Evolutionary conservation across 2,329 filamentous ascomycete genomes (phyloP), one percentile per base, ranked within the genome.

Genomic region (Epichloe gansuensis): DNA sequence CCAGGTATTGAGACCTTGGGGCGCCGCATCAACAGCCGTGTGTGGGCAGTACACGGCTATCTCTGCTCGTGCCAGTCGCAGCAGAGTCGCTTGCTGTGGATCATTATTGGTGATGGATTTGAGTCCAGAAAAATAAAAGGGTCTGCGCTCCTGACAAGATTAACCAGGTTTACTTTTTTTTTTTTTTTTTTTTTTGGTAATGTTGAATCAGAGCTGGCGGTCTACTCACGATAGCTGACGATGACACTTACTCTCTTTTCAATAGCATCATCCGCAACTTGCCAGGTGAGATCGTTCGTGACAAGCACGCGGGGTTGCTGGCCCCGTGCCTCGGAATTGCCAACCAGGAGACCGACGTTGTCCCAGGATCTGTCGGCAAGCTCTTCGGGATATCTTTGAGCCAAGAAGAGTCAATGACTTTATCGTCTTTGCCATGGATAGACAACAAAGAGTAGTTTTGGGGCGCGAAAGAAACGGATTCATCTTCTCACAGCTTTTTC

Each of bases 11-110:
- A 98, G 80, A 4, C 93, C 93, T 17, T 83, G 81, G 1, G 83
- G 81, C 0, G 88, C 88, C 41, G 89, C 89, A 68, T 98, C 93
- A 44, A 97, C 82, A 13, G 93, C 91, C 0, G 93, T 98, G 70
- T 98, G 93, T 0, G 93, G 93, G 58, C 86, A 90, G 74, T 97
- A 98, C 53, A 98, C 90, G 58, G 90, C 94, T 62, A 98, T 89
- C 38, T 91, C 91, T 66, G 87, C 82, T 57, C 88, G 86, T 46
- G 85, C 86, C 12, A 98, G 78, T 45, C 85, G 80, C 4, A 98
- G 76, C 35, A 98, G 80, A 6, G 88, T 88, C 44, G 83, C 79
- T 66, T 98, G 93, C 67, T 97, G 93, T 9, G 88, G 80, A 64
- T 98, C 87, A 56, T 78, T 77, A 47, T 90, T 79, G 37, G 88